These are phyloP conservation scores for Apodospora peruviana DNA, from an alignment of 495 filamentous ascomycete species.

Conservation along the genomic window DNA sequence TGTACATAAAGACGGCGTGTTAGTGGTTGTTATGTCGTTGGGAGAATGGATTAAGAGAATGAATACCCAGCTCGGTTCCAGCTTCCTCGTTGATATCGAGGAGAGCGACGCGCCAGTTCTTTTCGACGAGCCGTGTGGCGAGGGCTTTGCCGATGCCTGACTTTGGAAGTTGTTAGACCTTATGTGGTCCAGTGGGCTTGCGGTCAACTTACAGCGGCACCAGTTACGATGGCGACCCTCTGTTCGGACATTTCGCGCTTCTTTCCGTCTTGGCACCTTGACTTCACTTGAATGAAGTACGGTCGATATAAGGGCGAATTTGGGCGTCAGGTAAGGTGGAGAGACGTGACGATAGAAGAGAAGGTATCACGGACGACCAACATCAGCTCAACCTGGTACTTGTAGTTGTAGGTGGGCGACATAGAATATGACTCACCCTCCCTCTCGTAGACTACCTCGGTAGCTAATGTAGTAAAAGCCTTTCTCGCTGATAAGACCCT, in stretches of 20 bases:
- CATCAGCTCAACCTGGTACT: too few species aligned
- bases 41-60: background rate
- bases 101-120: conserved; percentile 10
- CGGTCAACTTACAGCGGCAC: conserved; percentile 10
- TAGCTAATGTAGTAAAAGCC: too few species aligned
- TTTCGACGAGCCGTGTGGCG: conserved; percentile 1
- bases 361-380: too few species aligned
- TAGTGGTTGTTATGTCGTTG: background rate
- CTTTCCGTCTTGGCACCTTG: background rate
- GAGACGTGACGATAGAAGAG: too few species aligned
- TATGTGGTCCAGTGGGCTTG: background rate
- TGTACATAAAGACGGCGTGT: background rate
- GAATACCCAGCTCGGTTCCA: background rate
- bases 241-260: background rate
- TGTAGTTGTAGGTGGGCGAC: too few species aligned
- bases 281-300: too few species aligned
- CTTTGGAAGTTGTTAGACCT: background rate
- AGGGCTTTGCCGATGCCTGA: conserved; percentile 13
- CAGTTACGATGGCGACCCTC: conserved; percentile 12
- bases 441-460: too few species aligned
- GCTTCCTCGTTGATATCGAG: conserved; percentile 5
- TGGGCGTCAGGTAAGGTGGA: too few species aligned
- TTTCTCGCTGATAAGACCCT: too few species aligned
- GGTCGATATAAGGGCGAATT: too few species aligned
- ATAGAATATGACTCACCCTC: too few species aligned